phyloP scores from a whole-genome alignment of 805 yeast genomes.

The Saturnispora diversa region DNA sequence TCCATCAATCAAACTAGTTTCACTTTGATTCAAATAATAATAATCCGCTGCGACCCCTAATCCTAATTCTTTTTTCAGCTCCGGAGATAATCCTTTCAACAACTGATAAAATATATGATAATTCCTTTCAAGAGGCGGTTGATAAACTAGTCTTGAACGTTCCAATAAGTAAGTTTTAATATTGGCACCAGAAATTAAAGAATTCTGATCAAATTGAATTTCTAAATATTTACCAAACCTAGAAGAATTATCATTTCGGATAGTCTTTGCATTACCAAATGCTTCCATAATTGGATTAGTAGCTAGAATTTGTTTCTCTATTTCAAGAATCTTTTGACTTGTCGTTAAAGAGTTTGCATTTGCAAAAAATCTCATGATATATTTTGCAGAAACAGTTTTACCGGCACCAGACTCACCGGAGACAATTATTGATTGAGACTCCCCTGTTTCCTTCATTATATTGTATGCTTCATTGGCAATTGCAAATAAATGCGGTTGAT shows the following conservation, averaged over 20 bases:
- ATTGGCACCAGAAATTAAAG: constrained; percentile 86
- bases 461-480: constrained; percentile 96
- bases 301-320: constrained; percentile 89
- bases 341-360: constrained; percentile 61
- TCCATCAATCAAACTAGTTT: constrained; percentile 54
- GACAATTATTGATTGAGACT: constrained; percentile 94
- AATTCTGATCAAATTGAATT: constrained; percentile 67
- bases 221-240: constrained; percentile 95
- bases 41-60: constrained; percentile 60
- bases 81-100: constrained; percentile 59
- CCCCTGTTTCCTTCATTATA: constrained; percentile 74
- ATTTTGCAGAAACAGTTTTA: constrained; percentile 93
- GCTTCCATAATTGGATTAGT: constrained; percentile 98
- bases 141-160: constrained; percentile 89
- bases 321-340: constrained; percentile 44
- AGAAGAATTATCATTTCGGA: constrained; percentile 94
- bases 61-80: constrained; percentile 48
- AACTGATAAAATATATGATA: constrained; percentile 93
- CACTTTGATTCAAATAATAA: constrained; percentile 83
- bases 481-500: constrained; percentile 94
- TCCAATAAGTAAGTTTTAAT: constrained; percentile 88
- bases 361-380: constrained; percentile 95
- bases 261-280: constrained; percentile 96
- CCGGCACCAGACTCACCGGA: constrained; percentile 99
- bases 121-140: constrained; percentile 79